Evolutionary conservation across 2,329 filamentous ascomycete species (phyloP).

Genomic region (Neophaeococcomyces aloes): DNA sequence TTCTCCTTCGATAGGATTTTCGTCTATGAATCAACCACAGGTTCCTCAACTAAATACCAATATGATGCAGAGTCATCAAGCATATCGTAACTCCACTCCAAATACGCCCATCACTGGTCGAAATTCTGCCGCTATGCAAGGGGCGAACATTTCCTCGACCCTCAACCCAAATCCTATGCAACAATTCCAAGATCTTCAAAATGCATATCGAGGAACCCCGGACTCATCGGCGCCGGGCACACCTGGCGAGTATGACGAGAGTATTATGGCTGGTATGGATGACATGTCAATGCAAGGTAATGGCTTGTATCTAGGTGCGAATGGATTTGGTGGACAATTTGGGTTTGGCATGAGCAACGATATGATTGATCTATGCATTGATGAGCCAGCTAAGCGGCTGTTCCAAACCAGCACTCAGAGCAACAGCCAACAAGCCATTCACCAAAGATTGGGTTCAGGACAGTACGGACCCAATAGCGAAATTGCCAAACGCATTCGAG

Average conservation of each 20-base stretch:
- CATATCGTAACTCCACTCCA: constrained; percentile 73
- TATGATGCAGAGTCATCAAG: constrained; percentile 64
- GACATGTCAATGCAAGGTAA: constrained; percentile 49
- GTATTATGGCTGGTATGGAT: constrained; percentile 53
- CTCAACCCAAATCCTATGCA: constrained; percentile 65
- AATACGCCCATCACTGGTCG: constrained; percentile 67
- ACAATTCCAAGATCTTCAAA: constrained; percentile 45
- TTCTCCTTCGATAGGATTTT: constrained; percentile 52
- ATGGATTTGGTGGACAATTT: constrained; percentile 24
- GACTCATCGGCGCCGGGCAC: constrained; percentile 61
- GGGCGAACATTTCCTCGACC: constrained; percentile 92
- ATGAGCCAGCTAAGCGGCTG: constrained; percentile 87
- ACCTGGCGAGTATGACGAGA: constrained; percentile 64
- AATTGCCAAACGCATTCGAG: constrained; percentile 54
- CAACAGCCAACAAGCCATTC: constrained; percentile 41
- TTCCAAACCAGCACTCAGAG: constrained; percentile 74
- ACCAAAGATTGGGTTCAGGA: constrained; percentile 60
- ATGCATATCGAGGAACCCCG: constrained; percentile 42
- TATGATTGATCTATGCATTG: constrained; percentile 59
- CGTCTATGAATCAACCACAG: constrained; percentile 42
- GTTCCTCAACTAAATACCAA: constrained; percentile 69
- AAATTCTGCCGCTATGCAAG: constrained; percentile 50
- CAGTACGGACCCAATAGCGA: constrained; percentile 70
- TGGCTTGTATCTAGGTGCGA: constrained; percentile 30
- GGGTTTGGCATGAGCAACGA: constrained; percentile 40